Conservation (phyloP, 83 land plant species). For the Picea mariana region DNA sequence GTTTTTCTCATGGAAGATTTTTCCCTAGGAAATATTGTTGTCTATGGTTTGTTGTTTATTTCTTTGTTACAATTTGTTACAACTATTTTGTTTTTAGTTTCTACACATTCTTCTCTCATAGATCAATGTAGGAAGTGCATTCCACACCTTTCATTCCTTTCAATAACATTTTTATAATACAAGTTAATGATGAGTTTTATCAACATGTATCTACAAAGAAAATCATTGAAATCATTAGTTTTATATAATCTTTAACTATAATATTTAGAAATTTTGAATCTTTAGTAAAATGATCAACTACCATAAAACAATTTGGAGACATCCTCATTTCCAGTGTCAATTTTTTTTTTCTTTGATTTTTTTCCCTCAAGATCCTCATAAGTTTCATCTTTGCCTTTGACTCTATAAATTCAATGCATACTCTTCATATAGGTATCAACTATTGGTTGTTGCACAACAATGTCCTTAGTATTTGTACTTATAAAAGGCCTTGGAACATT, state of each 20-base stretch:
- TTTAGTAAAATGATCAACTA: slow-evolving; percentile 75
- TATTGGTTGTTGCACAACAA: slow-evolving; percentile 72
- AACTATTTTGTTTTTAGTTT: too few species aligned
- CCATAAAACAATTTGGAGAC: slow-evolving; percentile 63
- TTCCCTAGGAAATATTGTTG: too few species aligned
- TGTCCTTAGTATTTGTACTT: slow-evolving; percentile 39
- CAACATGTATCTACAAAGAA: neutral
- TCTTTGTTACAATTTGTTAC: too few species aligned
- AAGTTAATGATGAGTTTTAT: neutral
- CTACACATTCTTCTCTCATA: too few species aligned
- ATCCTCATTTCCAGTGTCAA: slow-evolving; percentile 42
- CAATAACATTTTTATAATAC: slow-evolving; percentile 6
- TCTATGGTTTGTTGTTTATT: too few species aligned
- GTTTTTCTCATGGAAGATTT: too few species aligned
- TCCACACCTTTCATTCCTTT: too few species aligned
- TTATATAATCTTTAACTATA: too few species aligned
- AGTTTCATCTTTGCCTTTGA: slow-evolving; percentile 85
- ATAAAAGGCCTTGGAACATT: slow-evolving; percentile 39
- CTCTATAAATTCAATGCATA: slow-evolving; percentile 83
- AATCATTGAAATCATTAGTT: neutral
- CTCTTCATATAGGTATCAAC: slow-evolving; percentile 90
- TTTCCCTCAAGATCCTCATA: slow-evolving; percentile 49
- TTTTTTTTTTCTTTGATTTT: slow-evolving; percentile 18
- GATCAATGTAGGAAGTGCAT: too few species aligned
- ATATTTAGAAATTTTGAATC: neutral